A percentile compares a stretch with the other conserved stretches of the same genome.
phyloP scores from a whole-genome alignment of 306 rosid species.

The Gynostemma pentaphyllum region DNA sequence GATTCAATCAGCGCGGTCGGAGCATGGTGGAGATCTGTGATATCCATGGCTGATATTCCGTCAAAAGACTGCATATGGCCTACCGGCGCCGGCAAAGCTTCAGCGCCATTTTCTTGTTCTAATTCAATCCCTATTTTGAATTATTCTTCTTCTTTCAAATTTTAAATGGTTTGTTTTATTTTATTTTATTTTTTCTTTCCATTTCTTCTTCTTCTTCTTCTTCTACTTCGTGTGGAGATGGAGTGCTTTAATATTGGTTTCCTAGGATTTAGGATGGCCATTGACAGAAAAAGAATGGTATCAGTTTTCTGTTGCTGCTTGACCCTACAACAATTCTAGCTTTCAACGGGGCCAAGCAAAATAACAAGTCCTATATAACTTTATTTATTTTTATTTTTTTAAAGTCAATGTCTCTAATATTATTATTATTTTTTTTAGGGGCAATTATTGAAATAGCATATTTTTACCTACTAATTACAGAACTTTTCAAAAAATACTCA shows the following conservation, averaged over 20 bases:
- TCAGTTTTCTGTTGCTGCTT: slow-evolving; percentile 1
- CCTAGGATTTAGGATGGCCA: slow-evolving; percentile 7
- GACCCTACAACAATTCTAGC: too few species aligned
- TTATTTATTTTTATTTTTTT: too few species aligned
- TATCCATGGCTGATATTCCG: not conserved
- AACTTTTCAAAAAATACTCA: too few species aligned
- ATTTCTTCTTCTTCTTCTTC: not conserved
- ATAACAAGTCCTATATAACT: too few species aligned
- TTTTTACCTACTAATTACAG: too few species aligned
- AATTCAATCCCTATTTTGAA: slow-evolving; percentile 24
- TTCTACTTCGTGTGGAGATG: too few species aligned
- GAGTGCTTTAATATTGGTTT: not conserved
- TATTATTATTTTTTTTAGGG: too few species aligned
- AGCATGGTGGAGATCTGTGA: slow-evolving; percentile 34
- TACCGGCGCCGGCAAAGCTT: slow-evolving; percentile 17
- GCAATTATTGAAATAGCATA: too few species aligned
- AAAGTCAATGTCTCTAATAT: too few species aligned
- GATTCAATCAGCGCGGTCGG: slow-evolving; percentile 30
- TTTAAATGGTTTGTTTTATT: not conserved
- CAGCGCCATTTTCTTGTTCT: slow-evolving; percentile 4
- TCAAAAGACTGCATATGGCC: not conserved
- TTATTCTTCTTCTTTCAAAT: too few species aligned
- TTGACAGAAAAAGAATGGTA: not conserved
- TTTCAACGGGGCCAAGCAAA: too few species aligned
- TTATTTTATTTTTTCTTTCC: not conserved